Evolutionary conservation across 2,329 filamentous ascomycete species (phyloP).

Genomic region (Malbranchea zuffiana): DNA sequence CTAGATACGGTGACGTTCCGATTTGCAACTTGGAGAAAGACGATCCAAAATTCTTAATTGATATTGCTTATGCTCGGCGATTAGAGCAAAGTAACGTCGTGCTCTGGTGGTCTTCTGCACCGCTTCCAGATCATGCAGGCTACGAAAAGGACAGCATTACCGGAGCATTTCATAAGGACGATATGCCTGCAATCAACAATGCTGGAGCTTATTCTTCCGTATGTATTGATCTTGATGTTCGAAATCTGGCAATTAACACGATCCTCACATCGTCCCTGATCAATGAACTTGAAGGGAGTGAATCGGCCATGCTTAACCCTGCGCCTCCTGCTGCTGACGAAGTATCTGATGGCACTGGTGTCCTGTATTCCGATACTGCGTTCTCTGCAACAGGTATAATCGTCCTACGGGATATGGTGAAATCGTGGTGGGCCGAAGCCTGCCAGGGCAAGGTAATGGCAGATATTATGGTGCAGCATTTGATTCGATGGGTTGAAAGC

Average conservation of each 20-base stretch:
- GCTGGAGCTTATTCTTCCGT: constrained; percentile 91
- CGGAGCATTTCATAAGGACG: constrained; percentile 70
- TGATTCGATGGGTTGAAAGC: constrained; percentile 94
- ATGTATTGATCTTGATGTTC: constrained; percentile 87
- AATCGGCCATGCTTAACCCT: constrained; percentile 76
- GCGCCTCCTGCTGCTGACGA: constrained; percentile 50
- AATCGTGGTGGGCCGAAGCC: constrained; percentile 94
- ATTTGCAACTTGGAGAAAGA: constrained; percentile 92
- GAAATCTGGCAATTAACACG: constrained; percentile 94
- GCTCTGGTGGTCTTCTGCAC: constrained; percentile 86
- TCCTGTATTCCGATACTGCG: constrained; percentile 73
- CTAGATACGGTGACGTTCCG: constrained; percentile 85
- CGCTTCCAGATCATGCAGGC: constrained; percentile 86
- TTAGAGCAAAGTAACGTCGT: constrained; percentile 87
- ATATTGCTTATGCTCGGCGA: constrained; percentile 83
- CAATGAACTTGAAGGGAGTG: constrained; percentile 86
- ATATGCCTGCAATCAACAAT: constrained; percentile 88
- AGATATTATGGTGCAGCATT: constrained; percentile 91
- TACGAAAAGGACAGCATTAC: constrained; percentile 87
- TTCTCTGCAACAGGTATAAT: constrained; percentile 86
- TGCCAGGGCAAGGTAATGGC: constrained; percentile 87
- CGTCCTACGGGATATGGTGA: constrained; percentile 95
- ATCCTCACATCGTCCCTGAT: constrained; percentile 93
- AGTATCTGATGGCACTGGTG: constrained; percentile 52
- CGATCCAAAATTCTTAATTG: constrained; percentile 88